Conservation (phyloP, 2,329 filamentous ascomycete species). For the Colletotrichum eremochloae region DNA sequence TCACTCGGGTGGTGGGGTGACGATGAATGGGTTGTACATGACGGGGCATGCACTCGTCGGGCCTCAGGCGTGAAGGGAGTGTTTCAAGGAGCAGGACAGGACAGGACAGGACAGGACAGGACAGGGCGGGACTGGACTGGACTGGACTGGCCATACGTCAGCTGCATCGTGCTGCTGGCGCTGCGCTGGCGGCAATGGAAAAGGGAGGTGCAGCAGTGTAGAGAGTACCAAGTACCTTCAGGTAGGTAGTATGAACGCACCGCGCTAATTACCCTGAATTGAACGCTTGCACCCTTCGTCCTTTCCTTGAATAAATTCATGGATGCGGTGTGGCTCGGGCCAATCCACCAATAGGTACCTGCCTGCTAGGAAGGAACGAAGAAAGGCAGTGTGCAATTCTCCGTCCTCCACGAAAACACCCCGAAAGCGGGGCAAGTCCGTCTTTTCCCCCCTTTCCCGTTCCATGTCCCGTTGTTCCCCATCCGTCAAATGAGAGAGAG, state of each 20-base stretch:
- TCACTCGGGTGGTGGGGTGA: background rate
- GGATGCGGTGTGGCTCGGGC: background rate
- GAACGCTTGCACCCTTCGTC: background rate
- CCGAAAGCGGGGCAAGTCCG: constrained; percentile 19
- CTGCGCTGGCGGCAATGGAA: background rate
- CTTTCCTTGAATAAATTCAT: too few species aligned
- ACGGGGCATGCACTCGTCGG: background rate
- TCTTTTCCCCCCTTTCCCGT: constrained; percentile 1
- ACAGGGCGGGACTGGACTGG: background rate
- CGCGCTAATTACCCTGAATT: constrained; percentile 39
- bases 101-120: background rate
- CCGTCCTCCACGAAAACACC: background rate
- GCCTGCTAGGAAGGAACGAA: too few species aligned
- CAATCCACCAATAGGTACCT: background rate
- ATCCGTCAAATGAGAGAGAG: background rate
- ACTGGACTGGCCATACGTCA: constrained; percentile 11
- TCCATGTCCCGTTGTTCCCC: background rate
- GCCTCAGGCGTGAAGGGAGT: background rate
- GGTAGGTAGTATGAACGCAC: background rate
- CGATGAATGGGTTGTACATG: background rate
- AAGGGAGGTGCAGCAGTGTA: background rate
- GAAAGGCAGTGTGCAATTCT: background rate
- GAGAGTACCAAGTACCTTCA: too few species aligned
- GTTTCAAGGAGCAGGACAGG: constrained; percentile 11
- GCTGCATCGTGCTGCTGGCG: constrained; percentile 3